Percentiles rank a stretch among this genome's conserved stretches.
Evolutionary conservation across 805 yeast genomes (phyloP).

Genomic region (Candida golubevii): DNA sequence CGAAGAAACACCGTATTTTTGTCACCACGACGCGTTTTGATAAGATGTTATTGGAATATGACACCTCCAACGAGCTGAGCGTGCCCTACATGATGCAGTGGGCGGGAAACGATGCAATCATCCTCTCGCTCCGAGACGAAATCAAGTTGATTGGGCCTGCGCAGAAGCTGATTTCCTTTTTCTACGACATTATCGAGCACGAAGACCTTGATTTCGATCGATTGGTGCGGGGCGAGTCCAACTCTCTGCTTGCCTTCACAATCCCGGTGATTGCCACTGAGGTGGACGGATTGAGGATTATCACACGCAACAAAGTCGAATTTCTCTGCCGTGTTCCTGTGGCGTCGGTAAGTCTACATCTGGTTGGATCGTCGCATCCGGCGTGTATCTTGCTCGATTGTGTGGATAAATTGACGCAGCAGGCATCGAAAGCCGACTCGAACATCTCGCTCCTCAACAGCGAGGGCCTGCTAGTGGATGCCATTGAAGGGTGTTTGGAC

Average conservation of each 20-base stretch:
- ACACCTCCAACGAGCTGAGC: slow-evolving; percentile 34
- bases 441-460: slow-evolving; percentile 52
- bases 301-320: slow-evolving; percentile 56
- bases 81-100: slow-evolving; percentile 55
- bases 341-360: slow-evolving; percentile 58
- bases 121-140: slow-evolving; percentile 58
- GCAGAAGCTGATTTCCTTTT: slow-evolving; percentile 52
- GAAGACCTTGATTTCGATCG: slow-evolving; percentile 30
- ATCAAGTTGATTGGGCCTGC: slow-evolving; percentile 69
- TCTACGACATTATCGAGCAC: slow-evolving; percentile 31
- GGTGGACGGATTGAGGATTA: slow-evolving; percentile 64
- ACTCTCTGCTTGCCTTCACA: slow-evolving; percentile 21
- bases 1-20: slow-evolving; percentile 37
- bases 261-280: slow-evolving; percentile 47
- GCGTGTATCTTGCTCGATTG: slow-evolving; percentile 82
- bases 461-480: slow-evolving; percentile 45
- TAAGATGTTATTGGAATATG: slow-evolving; percentile 41
- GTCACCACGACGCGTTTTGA: slow-evolving; percentile 48
- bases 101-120: slow-evolving; percentile 85
- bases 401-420: slow-evolving; percentile 50
- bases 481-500: slow-evolving; percentile 65
- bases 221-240: slow-evolving; percentile 13
- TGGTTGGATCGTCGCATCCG: slow-evolving; percentile 80
- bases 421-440: slow-evolving; percentile 79
- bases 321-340: slow-evolving; percentile 61